Conservation (phyloP, 495 filamentous ascomycete genomes). For the Trichoderma reesei region DNA sequence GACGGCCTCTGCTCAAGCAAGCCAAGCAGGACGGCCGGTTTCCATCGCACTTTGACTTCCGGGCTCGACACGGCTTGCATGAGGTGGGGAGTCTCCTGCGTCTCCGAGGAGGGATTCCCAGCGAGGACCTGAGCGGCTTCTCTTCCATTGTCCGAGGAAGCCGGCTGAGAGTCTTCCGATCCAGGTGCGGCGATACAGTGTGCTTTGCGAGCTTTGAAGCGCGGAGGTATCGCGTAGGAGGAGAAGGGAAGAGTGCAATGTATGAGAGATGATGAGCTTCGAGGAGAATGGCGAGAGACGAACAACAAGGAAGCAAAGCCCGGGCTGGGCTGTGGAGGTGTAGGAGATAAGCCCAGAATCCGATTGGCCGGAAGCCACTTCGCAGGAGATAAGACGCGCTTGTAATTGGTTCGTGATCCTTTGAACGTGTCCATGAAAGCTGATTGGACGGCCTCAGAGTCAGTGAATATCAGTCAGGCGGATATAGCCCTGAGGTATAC, state of each 20-base stretch:
- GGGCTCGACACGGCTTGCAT: neutral
- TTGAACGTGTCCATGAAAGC: neutral
- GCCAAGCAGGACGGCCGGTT: neutral
- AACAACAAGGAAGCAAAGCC: neutral
- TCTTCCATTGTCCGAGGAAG: neutral
- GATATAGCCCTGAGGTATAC: no score
- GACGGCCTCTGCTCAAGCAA: neutral
- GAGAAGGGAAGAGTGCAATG: neutral
- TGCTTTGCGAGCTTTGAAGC: neutral
- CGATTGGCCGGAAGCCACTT: neutral
- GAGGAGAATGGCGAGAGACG: neutral
- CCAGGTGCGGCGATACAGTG: no score
- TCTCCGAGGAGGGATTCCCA: neutral
- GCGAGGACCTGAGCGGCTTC: neutral
- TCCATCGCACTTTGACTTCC: slow-evolving; percentile 1
- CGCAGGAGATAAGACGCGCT: neutral
- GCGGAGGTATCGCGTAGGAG: neutral
- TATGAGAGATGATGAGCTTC: neutral
- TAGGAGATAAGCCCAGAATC: neutral
- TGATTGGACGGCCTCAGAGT: neutral
- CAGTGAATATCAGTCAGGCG: no score
- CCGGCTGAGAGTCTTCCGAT: neutral
- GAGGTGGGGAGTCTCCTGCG: neutral
- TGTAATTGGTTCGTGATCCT: neutral
- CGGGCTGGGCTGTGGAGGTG: neutral